phyloP scores from a whole-genome alignment of 176 grass and related monocot genomes.

The Raddia distichophylla region DNA sequence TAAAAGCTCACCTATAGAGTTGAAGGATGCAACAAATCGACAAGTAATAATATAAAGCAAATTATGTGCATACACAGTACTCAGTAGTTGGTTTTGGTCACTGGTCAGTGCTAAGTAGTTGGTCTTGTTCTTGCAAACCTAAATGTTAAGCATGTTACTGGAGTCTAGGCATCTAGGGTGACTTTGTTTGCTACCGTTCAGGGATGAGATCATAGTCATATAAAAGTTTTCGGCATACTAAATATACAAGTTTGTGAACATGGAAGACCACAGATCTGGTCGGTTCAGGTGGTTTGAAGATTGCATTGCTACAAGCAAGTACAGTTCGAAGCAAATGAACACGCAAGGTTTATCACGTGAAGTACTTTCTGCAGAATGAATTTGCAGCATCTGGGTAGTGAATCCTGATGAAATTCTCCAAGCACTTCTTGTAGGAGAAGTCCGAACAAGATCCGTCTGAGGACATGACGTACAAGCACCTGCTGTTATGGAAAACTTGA shows the following conservation, averaged over 20 bases:
- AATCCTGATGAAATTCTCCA: constrained; percentile 53
- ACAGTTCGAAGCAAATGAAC: neutral
- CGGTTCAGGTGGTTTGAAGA: constrained; percentile 9
- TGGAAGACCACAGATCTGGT: neutral
- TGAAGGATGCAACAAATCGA: neutral
- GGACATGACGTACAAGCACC: constrained; percentile 51
- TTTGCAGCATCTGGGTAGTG: constrained; percentile 36
- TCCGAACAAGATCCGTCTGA: constrained; percentile 32
- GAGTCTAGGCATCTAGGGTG: neutral
- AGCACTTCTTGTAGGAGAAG: constrained; percentile 66
- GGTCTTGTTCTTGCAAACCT: neutral
- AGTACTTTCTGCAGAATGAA: constrained; percentile 58
- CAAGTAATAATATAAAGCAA: constrained; percentile 7
- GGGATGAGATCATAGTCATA: constrained; percentile 27
- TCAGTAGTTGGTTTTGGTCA: neutral
- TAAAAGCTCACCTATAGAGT: constrained; percentile 42
- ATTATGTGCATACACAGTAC: neutral
- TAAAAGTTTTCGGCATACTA: constrained; percentile 15
- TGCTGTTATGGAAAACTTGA: constrained; percentile 37
- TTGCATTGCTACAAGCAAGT: neutral
- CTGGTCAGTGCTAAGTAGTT: neutral
- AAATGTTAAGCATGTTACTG: neutral
- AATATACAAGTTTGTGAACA: constrained; percentile 38
- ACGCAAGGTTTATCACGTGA: constrained; percentile 31
- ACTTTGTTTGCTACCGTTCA: constrained; percentile 13